Evolutionary conservation across 2,329 filamentous ascomycete genomes (phyloP), one percentile per base, ranked within the genome.

Genomic region (Aspergillus pseudoviridinutans): DNA sequence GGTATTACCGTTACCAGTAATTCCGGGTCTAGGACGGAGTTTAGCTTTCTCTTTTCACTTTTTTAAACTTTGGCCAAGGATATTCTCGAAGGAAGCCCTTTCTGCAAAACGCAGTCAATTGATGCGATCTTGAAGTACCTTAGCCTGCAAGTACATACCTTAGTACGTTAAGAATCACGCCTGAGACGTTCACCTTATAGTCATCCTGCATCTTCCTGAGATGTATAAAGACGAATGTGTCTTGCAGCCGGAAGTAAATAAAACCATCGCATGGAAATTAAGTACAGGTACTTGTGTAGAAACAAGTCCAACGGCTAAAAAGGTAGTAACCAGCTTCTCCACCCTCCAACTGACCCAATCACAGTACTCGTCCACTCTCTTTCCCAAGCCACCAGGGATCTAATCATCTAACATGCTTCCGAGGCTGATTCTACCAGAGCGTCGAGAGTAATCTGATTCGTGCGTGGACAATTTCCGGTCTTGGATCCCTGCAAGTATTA

Each of bases 11-110:
- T 17, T 50, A 55, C 53, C 29, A 49, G 10, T 24, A 17, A 38
- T 24, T 42, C 29, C 44, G 32, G n/a, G 41, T 1, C 28, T 25
- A 17, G 24, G 27, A 41, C 50, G 24, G 22, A 24, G 42, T 53
- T 56, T 46, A 32, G 42, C 50, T 53, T 24, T 24, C 53, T 29
- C 22, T 53, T 56, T 29, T 29, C 4, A 3, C 10, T 10, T 29
- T 29, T 29, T 29, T 29, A 29, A 52, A 56, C 44, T 50, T 50
- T 56, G 46, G 50, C 50, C n/a, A 50, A 42, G 54, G 54, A 52
- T 49, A 29, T 56, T 56, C 54, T 56, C 54, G 54, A 56, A 56
- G 50, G 22, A 47, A 47, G 44, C 44, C 22, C 14, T 25, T 22
- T 10, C 10, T 47, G 7, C 41, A 44, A 7, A 44, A 7, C 32